phyloP scores from a whole-genome alignment of 768 basidiomycete species.

The Pisolithus microcarpus region DNA sequence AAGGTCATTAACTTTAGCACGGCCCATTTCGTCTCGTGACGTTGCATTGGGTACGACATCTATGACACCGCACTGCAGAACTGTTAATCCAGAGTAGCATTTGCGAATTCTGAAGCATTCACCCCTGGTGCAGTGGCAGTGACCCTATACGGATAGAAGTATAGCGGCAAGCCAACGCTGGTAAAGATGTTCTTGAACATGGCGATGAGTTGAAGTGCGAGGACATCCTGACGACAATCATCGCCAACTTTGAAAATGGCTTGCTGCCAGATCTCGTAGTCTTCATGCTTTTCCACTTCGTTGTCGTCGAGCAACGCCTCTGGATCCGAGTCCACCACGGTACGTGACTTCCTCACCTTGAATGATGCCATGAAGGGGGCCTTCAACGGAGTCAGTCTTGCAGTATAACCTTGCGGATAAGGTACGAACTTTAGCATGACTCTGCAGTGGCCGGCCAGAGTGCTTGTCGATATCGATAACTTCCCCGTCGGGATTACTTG shows the following conservation, averaged over 20 bases:
- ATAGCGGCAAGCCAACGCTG: slow-evolving; percentile 79
- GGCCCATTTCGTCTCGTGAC: slow-evolving; percentile 98
- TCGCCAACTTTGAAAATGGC: slow-evolving; percentile 99
- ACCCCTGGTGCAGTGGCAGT: slow-evolving; percentile 96
- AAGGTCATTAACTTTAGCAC: slow-evolving; percentile 95
- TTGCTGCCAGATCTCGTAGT: slow-evolving; percentile 92
- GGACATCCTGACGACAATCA: slow-evolving; percentile 97
- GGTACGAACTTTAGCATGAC: slow-evolving; percentile 80
- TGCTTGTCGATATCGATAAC: slow-evolving; percentile 98
- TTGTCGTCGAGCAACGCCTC: slow-evolving; percentile 66
- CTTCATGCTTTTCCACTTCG: slow-evolving; percentile 47
- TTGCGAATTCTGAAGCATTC: slow-evolving; percentile 25
- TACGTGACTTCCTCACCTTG: slow-evolving; percentile 86
- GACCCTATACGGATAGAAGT: slow-evolving; percentile 93
- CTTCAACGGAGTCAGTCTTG: slow-evolving; percentile 33
- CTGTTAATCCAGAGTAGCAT: neutral
- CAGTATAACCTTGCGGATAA: neutral
- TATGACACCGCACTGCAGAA: slow-evolving; percentile 87
- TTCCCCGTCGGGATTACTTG: slow-evolving; percentile 93
- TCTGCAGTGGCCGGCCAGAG: slow-evolving; percentile 92
- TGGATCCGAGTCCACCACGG: slow-evolving; percentile 61
- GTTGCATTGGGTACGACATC: slow-evolving; percentile 98
- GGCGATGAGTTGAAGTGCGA: slow-evolving; percentile 93
- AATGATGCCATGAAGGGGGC: slow-evolving; percentile 99
- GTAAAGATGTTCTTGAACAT: slow-evolving; percentile 99